These are phyloP conservation scores for Acorus gramineus DNA, from an alignment of 106 monocot species.

Conservation along the genomic window DNA sequence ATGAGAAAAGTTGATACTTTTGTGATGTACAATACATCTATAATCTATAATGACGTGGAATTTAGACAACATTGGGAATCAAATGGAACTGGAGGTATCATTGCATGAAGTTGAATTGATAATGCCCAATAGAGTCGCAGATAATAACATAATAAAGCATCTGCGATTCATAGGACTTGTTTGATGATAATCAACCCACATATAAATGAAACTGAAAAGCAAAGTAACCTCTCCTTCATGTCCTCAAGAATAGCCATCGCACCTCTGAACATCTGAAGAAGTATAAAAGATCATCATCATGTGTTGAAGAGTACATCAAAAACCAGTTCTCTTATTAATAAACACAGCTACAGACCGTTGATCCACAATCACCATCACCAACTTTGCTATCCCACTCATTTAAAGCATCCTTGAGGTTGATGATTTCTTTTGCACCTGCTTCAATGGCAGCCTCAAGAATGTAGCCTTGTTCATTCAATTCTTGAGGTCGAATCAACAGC, in stretches of 20 bases:
- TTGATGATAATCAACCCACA: neutral
- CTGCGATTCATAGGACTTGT: too few species aligned
- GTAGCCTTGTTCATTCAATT: constrained; percentile 56
- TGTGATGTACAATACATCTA: too few species aligned
- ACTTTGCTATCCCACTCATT: constrained; percentile 96
- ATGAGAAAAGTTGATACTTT: too few species aligned
- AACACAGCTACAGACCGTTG: constrained; percentile 27
- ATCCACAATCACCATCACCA: constrained; percentile 96
- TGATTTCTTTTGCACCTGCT: constrained; percentile 72
- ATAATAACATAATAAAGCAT: too few species aligned
- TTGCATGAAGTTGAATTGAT: too few species aligned
- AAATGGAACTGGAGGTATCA: too few species aligned
- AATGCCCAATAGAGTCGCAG: too few species aligned
- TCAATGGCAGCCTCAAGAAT: constrained; percentile 68
- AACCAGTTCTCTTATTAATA: too few species aligned
- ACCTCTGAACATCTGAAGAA: constrained; percentile 89
- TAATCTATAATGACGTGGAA: too few species aligned
- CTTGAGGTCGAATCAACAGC: constrained; percentile 31
- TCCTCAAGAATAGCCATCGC: constrained; percentile 84
- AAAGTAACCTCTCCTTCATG: constrained; percentile 44
- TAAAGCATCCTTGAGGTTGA: constrained; percentile 44
- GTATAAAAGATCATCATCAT: too few species aligned
- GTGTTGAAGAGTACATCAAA: neutral
- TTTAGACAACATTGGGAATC: too few species aligned
- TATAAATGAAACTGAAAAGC: neutral